Evolutionary conservation across 805 yeast species (phyloP).

Genomic region (Kluyveromyces siamensis): DNA sequence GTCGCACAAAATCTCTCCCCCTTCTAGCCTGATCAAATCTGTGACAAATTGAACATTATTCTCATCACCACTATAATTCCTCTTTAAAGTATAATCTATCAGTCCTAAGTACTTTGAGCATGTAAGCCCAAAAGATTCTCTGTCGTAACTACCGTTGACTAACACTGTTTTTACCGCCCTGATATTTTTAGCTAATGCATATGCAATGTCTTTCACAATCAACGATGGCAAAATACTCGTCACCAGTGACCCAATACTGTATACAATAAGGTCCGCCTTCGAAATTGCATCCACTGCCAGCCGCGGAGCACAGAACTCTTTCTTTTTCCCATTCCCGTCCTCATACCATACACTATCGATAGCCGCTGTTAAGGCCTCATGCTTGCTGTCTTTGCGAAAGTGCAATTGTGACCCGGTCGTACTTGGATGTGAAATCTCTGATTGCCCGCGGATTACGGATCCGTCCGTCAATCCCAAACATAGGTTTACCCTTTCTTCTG

Average conservation of each 20-base stretch:
- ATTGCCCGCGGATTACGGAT: constrained; percentile 74
- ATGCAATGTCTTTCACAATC: constrained; percentile 63
- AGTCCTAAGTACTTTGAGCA: constrained; percentile 51
- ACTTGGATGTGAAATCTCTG: constrained; percentile 85
- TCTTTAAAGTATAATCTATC: constrained; percentile 24
- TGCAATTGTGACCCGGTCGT: constrained; percentile 50
- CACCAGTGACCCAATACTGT: constrained; percentile 82
- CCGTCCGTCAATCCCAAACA: constrained; percentile 69
- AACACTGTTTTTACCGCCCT: constrained; percentile 45
- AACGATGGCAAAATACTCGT: constrained; percentile 80
- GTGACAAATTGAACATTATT: not conserved
- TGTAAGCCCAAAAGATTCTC: constrained; percentile 67
- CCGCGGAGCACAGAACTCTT: constrained; percentile 24
- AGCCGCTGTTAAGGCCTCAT: not conserved
- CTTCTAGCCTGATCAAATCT: not conserved
- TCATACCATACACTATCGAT: not conserved
- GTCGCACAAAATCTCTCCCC: not conserved
- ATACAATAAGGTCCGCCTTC: constrained; percentile 48
- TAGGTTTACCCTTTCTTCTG: constrained; percentile 79
- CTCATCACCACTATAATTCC: constrained; percentile 50
- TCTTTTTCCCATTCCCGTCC: not conserved
- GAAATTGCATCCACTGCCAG: constrained; percentile 50
- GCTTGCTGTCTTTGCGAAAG: constrained; percentile 40
- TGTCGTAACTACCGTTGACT: constrained; percentile 64
- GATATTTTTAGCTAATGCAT: constrained; percentile 35